phyloP scores from a whole-genome alignment of 2,329 filamentous ascomycete species.

The Acarospora socialis region DNA sequence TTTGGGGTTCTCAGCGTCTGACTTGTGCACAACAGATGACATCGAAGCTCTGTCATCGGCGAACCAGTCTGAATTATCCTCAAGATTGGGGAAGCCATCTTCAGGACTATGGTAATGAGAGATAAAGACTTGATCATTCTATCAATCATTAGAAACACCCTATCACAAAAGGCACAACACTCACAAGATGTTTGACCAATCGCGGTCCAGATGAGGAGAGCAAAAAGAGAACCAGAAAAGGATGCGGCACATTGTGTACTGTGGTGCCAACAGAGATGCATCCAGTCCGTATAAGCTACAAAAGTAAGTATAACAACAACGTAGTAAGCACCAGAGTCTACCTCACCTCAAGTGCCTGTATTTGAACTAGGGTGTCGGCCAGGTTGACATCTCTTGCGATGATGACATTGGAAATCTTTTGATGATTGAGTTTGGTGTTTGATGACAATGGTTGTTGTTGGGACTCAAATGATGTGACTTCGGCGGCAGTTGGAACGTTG shows the following conservation, averaged over 20 bases:
- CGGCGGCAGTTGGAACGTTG: too few relatives aligned
- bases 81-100: conserved; percentile 61
- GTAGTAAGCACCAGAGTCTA: background rate
- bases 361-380: conserved; percentile 62
- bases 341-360: conserved; percentile 52
- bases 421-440: too few relatives aligned
- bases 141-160: conserved; percentile 10
- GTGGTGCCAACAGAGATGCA: conserved; percentile 64
- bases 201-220: conserved; percentile 28
- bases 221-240: conserved; percentile 70
- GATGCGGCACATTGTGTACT: conserved; percentile 58
- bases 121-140: conserved; percentile 74
- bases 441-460: conserved; percentile 8
- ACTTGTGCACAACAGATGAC: conserved; percentile 24
- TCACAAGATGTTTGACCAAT: conserved; percentile 30
- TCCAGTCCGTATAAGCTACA: conserved; percentile 64
- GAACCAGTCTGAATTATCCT: conserved; percentile 36
- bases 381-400: conserved; percentile 67
- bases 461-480: conserved; percentile 13
- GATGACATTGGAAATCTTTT: conserved; percentile 63
- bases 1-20: background rate
- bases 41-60: conserved; percentile 19
- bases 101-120: conserved; percentile 66
- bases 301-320: conserved; percentile 13
- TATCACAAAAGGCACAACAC: background rate